A percentile compares a stretch with the other conserved stretches of the same genome.
Evolutionary conservation across 768 basidiomycete genomes (phyloP).

Genomic region (Trametes cinnabarina): DNA sequence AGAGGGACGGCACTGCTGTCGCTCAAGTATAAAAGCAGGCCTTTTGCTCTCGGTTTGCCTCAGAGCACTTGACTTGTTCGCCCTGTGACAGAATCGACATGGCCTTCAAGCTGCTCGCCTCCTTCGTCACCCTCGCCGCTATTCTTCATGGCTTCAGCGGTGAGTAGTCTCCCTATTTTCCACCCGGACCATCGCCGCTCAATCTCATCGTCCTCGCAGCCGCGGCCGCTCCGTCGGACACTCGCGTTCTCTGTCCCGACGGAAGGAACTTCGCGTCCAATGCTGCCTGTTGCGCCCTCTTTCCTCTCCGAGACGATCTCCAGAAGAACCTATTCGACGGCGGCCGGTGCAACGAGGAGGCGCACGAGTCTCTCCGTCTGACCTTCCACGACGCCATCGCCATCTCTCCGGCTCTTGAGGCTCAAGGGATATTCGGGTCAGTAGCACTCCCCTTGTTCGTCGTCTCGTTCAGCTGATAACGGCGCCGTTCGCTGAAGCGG

Average conservation of each 20-base stretch:
- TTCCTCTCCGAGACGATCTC: slow-evolving; percentile 32
- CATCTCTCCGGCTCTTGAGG: slow-evolving; percentile 22
- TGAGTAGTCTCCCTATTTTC: not conserved
- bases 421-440: slow-evolving; percentile 11
- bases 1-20: not conserved
- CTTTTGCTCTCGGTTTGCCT: no score
- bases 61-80: not conserved
- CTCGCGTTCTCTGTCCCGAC: slow-evolving; percentile 27
- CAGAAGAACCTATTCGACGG: slow-evolving; percentile 29
- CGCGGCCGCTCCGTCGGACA: slow-evolving; percentile 1
- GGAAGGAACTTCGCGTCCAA: slow-evolving; percentile 30
- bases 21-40: no score
- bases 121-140: slow-evolving; percentile 18
- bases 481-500: slow-evolving; percentile 15
- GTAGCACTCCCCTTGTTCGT: not conserved
- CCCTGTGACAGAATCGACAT: slow-evolving; percentile 10
- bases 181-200: no score
- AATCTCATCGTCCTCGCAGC: not conserved
- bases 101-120: slow-evolving; percentile 22
- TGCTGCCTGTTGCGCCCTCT: slow-evolving; percentile 33
- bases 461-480: no score
- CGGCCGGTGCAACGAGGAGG: slow-evolving; percentile 31
- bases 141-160: slow-evolving; percentile 17
- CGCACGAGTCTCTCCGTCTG: slow-evolving; percentile 27
- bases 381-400: slow-evolving; percentile 30